Evolutionary conservation across 2,329 filamentous ascomycete genomes (phyloP).

Genomic region (Ascochyta clinopodiicola): DNA sequence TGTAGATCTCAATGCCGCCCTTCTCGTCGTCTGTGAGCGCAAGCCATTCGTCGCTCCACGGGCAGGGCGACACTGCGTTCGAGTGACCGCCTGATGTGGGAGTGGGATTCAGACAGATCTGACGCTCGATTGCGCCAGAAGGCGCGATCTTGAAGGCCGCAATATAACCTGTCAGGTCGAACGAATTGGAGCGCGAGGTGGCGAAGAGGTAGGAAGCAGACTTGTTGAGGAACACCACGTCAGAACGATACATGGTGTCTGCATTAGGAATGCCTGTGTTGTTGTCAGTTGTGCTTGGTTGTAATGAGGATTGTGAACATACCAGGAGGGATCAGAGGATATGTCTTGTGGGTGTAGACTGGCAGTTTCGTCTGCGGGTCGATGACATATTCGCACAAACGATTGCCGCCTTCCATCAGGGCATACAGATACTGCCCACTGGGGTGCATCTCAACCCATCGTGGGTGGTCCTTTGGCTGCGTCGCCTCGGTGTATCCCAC

Average conservation of each 20-base stretch:
- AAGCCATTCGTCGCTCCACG: constrained; percentile 88
- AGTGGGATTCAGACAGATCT: constrained; percentile 82
- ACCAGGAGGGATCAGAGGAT: constrained; percentile 80
- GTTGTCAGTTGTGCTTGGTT: not conserved
- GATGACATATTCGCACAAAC: constrained; percentile 80
- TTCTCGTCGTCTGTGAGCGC: constrained; percentile 88
- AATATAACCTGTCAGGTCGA: constrained; percentile 80
- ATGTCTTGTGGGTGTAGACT: constrained; percentile 77
- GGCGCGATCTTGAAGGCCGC: constrained; percentile 76
- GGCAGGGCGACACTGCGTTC: constrained; percentile 84
- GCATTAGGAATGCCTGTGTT: constrained; percentile 52
- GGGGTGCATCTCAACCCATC: constrained; percentile 87
- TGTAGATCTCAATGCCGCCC: constrained; percentile 85
- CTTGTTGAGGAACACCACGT: constrained; percentile 77
- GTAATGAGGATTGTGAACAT: not conserved
- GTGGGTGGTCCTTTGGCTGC: constrained; percentile 74
- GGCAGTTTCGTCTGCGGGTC: constrained; percentile 76
- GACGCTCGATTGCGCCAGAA: constrained; percentile 74
- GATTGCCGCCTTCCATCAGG: constrained; percentile 89
- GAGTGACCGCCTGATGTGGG: constrained; percentile 87
- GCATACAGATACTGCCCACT: constrained; percentile 81
- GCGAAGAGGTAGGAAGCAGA: constrained; percentile 81
- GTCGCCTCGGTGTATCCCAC: constrained; percentile 78
- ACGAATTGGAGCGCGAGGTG: constrained; percentile 78
- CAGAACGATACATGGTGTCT: constrained; percentile 76